These are phyloP conservation scores for Annulohypoxylon truncatum DNA, from an alignment of 2,329 filamentous ascomycete genomes.

Conservation along the genomic window DNA sequence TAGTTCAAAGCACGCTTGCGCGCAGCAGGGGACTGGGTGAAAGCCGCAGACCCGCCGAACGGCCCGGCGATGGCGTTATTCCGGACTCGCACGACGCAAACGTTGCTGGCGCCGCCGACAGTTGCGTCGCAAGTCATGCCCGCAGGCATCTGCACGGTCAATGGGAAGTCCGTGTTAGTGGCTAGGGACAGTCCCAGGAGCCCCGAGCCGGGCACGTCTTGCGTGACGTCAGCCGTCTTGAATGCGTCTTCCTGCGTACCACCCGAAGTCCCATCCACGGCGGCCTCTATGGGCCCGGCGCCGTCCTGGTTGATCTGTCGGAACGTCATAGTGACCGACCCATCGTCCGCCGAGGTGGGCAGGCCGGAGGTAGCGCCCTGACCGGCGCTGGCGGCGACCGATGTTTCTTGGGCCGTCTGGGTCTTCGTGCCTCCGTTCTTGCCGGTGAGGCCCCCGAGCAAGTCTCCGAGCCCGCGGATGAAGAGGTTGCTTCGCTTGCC, in stretches of 20 bases:
- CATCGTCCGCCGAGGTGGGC: conserved; percentile 70
- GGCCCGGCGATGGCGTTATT: conserved; percentile 72
- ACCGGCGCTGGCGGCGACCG: conserved; percentile 66
- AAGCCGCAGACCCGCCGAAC: conserved; percentile 74
- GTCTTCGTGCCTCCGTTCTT: conserved; percentile 57
- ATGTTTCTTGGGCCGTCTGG: conserved; percentile 57
- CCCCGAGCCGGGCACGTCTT: conserved; percentile 70
- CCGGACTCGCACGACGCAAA: conserved; percentile 73
- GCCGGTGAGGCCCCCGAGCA: conserved; percentile 49
- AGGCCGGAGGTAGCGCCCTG: conserved; percentile 65
- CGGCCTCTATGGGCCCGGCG: conserved; percentile 71
- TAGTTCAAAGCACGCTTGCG: conserved; percentile 72
- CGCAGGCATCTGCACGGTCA: conserved; percentile 72
- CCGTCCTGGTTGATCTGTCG: conserved; percentile 79
- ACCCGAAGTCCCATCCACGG: conserved; percentile 71
- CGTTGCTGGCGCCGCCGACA: conserved; percentile 68
- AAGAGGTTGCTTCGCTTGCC: conserved; percentile 41
- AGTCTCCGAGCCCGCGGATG: conserved; percentile 45
- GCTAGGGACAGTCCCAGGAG: conserved; percentile 68
- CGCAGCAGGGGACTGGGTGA: conserved; percentile 68
- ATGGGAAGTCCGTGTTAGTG: conserved; percentile 71
- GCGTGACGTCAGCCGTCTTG: conserved; percentile 66
- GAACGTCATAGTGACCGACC: conserved; percentile 72
- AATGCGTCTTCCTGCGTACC: conserved; percentile 71
- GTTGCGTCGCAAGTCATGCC: conserved; percentile 74